Conservation (phyloP, 306 rosid species). For the Pyrus bretschneideri region DNA sequence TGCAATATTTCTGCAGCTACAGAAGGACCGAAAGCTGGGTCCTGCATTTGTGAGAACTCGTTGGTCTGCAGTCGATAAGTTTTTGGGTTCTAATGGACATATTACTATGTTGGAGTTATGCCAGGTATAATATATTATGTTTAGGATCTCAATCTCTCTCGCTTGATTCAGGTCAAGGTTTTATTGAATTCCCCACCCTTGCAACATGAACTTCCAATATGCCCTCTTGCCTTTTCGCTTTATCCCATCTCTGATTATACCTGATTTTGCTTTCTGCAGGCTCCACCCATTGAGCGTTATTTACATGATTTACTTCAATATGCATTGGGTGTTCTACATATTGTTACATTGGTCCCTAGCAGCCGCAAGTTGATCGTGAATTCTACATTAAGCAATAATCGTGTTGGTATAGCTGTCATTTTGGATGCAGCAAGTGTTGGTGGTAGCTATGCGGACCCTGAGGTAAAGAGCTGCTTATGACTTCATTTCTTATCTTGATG, state of each 20-base stretch:
- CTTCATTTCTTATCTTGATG: constrained; percentile 3
- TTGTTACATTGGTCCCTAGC: constrained; percentile 83
- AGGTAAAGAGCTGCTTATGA: constrained; percentile 39
- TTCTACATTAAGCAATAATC: constrained; percentile 84
- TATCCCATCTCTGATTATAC: neutral
- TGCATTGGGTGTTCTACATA: constrained; percentile 91
- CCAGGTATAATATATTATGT: constrained; percentile 52
- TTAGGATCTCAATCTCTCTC: neutral
- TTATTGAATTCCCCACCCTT: neutral
- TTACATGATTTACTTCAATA: constrained; percentile 94
- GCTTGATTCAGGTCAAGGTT: neutral
- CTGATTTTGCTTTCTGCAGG: constrained; percentile 45
- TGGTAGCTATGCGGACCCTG: constrained; percentile 82
- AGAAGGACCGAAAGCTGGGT: constrained; percentile 94
- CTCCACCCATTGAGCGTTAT: constrained; percentile 93
- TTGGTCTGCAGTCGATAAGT: constrained; percentile 81
- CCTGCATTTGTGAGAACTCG: constrained; percentile 87
- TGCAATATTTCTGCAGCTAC: constrained; percentile 74
- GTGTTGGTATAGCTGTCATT: constrained; percentile 83
- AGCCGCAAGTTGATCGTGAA: constrained; percentile 89
- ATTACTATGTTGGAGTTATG: constrained; percentile 87
- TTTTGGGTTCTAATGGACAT: constrained; percentile 75
- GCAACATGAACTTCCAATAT: neutral
- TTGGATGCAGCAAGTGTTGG: constrained; percentile 93
- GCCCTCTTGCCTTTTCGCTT: neutral